Base-by-base conservation (phyloP, 192 early-diverging fungal species). In the Entomortierella lignicola region DNA sequence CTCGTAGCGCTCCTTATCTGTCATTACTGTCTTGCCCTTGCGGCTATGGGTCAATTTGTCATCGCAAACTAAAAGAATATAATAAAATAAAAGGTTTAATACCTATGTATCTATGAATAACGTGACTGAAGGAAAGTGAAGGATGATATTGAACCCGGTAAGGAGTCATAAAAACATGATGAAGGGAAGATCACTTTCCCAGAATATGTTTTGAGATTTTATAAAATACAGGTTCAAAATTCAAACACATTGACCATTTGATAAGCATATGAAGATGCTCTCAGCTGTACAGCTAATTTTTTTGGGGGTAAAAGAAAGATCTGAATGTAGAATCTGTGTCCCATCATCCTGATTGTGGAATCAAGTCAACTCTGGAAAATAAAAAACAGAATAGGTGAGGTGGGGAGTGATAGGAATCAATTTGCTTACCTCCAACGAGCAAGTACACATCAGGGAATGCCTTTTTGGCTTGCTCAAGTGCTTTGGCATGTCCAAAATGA, bases 391-490 rank as follows among this genome's bases (percentile, higher is more conserved):
- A 42, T 6, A 42, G 53, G 56, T 20, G 20, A 56, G 12, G 26
- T 30, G 32, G 41, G 21, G 15, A 30, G 13, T 7, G 47, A 15
- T 26, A 30, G 15, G 60, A 30, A 50, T 50, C 2, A 12, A 15
- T 6, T 52, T 47, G 32, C 27, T 69, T 85, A 85, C 84, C 84
- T 57, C 93, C 93, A 37, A 95, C 93, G 20, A 95, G 60, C 71
- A 95, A 77, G 50, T 92, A 86, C 11, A 94, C 92, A 63, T 92
- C 86, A 1, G 91, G 89, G 55, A 95, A 89, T 12, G 89, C 82
- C 60, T 91, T 92, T 63, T 95, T 95, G 8, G 94, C 94, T 77
- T 95, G 93, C 72, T 94, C 91, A 42, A 95, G 81, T 41, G 92
- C 89, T 52, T 89, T 87, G 68, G 91, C 91, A 60, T 95, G 93